phyloP scores from a whole-genome alignment of 192 early-diverging fungal genomes.

The Gamsiella multidivaricata region DNA sequence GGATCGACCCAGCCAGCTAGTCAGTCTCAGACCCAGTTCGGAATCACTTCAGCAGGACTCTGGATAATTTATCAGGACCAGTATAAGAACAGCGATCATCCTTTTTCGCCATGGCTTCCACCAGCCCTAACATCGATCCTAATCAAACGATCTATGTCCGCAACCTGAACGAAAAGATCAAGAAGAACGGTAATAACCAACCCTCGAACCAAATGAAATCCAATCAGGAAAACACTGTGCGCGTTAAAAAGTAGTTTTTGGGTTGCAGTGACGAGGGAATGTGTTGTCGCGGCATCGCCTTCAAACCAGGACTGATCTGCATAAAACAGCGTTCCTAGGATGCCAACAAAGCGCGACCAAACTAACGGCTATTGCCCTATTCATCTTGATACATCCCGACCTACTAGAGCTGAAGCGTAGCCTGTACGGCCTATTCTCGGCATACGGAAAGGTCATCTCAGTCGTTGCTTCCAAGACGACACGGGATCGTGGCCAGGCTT shows the following conservation, averaged over 20 bases:
- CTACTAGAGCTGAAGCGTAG: constrained; percentile 71
- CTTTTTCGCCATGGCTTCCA: constrained; percentile 28
- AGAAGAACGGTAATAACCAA: constrained; percentile 70
- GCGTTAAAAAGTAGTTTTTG: too few species aligned
- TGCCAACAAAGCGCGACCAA: too few species aligned
- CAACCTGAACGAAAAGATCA: constrained; percentile 77
- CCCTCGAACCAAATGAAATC: neutral
- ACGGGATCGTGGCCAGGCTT: constrained; percentile 94
- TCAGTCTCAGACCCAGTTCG: too few species aligned
- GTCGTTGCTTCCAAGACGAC: constrained; percentile 85
- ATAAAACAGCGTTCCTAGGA: too few species aligned
- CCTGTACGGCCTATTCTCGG: constrained; percentile 87
- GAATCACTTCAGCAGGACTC: neutral
- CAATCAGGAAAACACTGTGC: too few species aligned
- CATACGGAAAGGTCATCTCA: constrained; percentile 88
- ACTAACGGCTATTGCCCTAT: too few species aligned
- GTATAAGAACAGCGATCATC: too few species aligned
- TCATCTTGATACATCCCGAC: too few species aligned
- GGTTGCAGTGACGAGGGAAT: too few species aligned
- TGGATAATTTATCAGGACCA: neutral
- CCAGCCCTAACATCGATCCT: constrained; percentile 58
- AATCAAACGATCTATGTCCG: constrained; percentile 89
- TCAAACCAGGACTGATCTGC: too few species aligned
- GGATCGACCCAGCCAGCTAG: too few species aligned
- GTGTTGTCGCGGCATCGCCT: too few species aligned